Percentiles rank a stretch among this genome's conserved stretches.
phyloP scores from a whole-genome alignment of 306 rosid species.

The Sophora flavescens region DNA sequence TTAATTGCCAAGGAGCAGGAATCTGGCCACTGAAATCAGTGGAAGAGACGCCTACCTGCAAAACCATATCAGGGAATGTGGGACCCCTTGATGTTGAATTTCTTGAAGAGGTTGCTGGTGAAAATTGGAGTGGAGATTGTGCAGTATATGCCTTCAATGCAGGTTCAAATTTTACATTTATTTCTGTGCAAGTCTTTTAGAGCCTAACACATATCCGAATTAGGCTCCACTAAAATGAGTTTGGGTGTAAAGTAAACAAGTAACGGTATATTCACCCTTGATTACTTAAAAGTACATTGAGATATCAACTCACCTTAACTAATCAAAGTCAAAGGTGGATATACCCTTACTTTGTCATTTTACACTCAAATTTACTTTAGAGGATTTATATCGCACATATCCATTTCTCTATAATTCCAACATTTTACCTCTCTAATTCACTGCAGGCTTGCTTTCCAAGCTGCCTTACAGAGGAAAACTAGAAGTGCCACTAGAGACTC shows the following conservation, averaged over 20 bases:
- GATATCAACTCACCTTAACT: too few relatives aligned
- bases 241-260: too few relatives aligned
- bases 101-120: conserved; percentile 68
- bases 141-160: conserved; percentile 65
- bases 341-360: too few relatives aligned
- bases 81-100: conserved; percentile 66
- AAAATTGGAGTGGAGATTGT: conserved; percentile 73
- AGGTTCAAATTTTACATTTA: conserved; percentile 48
- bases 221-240: too few relatives aligned
- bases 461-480: conserved; percentile 55
- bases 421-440: not conserved
- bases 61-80: conserved; percentile 56
- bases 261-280: too few relatives aligned
- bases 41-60: conserved; percentile 30
- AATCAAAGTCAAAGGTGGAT: too few relatives aligned
- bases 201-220: not conserved
- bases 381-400: not conserved
- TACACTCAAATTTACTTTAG: too few relatives aligned
- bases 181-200: not conserved
- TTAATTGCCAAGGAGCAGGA: conserved; percentile 85
- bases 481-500: conserved; percentile 59
- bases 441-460: conserved; percentile 64
- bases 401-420: conserved; percentile 28
- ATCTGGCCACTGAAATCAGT: conserved; percentile 65
- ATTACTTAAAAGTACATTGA: too few relatives aligned